A percentile compares a stretch with the other conserved stretches of the same genome.
Evolutionary conservation across 495 filamentous ascomycete species (phyloP).

Genomic region (Darksidea phi): DNA sequence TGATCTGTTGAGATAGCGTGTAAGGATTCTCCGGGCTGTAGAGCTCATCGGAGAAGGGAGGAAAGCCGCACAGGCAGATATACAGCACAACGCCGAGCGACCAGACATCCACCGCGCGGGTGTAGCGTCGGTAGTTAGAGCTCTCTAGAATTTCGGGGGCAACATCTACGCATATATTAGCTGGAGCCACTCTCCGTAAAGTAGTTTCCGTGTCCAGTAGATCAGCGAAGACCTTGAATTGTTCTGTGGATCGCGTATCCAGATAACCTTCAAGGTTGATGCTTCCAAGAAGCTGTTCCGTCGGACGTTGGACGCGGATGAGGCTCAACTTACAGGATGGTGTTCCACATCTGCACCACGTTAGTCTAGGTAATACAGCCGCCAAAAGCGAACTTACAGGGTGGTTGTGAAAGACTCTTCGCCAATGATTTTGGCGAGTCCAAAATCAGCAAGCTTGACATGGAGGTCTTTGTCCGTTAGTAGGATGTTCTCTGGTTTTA

Average conservation of each 20-base stretch:
- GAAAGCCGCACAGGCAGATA: constrained; percentile 97
- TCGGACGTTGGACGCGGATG: no score
- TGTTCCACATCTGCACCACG: constrained; percentile 69
- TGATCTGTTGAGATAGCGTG: constrained; percentile 86
- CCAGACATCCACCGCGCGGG: constrained; percentile 95
- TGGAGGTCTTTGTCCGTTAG: constrained; percentile 76
- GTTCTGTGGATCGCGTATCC: no score
- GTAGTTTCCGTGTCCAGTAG: no score
- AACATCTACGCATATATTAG: constrained; percentile 55
- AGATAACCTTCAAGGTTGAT: no score
- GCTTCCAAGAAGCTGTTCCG: no score
- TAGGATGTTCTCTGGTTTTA: constrained; percentile 98
- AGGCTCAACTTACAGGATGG: constrained; percentile 76
- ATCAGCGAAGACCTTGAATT: no score
- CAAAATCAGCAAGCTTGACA: constrained; percentile 96
- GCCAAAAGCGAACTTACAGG: constrained; percentile 52
- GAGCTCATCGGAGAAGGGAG: constrained; percentile 94
- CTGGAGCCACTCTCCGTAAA: no score
- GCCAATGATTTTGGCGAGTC: constrained; percentile 96
- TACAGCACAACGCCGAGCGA: constrained; percentile 98
- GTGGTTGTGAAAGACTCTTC: constrained; percentile 98
- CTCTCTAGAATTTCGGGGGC: constrained; percentile 92
- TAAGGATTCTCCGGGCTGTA: constrained; percentile 75
- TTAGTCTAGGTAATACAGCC: constrained; percentile 17
- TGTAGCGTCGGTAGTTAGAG: constrained; percentile 76